Conservation (phyloP, 768 basidiomycete genomes). For the Nevesoporus exiguus region DNA sequence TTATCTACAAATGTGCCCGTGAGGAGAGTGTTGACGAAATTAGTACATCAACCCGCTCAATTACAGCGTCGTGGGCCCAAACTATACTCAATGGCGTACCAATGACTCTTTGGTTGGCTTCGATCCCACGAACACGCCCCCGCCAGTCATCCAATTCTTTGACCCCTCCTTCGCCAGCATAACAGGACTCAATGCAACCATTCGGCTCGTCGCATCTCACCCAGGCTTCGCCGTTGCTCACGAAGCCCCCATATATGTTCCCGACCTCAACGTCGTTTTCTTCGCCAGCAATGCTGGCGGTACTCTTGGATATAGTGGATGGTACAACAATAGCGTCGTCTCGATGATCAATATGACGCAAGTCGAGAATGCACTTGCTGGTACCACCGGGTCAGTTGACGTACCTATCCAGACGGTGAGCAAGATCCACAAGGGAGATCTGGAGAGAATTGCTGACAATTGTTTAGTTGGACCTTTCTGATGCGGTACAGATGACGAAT, state of each 20-base stretch:
- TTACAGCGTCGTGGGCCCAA: constrained; percentile 50
- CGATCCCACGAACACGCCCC: constrained; percentile 58
- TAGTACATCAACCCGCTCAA: constrained; percentile 51
- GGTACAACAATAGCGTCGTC: constrained; percentile 61
- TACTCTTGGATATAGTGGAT: constrained; percentile 57
- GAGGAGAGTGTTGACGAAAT: background rate
- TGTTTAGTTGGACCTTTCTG: constrained; percentile 54
- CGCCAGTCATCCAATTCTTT: constrained; percentile 60
- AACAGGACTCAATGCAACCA: constrained; percentile 54
- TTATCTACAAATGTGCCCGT: background rate
- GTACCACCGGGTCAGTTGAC: constrained; percentile 39
- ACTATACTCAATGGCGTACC: constrained; percentile 36
- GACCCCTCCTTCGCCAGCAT: constrained; percentile 53
- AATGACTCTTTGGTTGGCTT: constrained; percentile 43
- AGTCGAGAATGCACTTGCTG: constrained; percentile 44
- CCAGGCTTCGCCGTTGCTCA: constrained; percentile 71
- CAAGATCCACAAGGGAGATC: background rate
- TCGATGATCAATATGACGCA: constrained; percentile 59
- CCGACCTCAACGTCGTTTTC: constrained; percentile 63
- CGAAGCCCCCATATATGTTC: constrained; percentile 70
- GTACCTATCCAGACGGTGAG: constrained; percentile 46
- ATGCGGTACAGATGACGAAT: constrained; percentile 66
- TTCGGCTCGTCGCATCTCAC: constrained; percentile 61
- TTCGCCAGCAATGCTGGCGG: constrained; percentile 74
- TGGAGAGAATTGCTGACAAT: background rate